Evolutionary conservation across 73 alveolate genomes (phyloP).

Genomic region (Symbiodinium natans): DNA sequence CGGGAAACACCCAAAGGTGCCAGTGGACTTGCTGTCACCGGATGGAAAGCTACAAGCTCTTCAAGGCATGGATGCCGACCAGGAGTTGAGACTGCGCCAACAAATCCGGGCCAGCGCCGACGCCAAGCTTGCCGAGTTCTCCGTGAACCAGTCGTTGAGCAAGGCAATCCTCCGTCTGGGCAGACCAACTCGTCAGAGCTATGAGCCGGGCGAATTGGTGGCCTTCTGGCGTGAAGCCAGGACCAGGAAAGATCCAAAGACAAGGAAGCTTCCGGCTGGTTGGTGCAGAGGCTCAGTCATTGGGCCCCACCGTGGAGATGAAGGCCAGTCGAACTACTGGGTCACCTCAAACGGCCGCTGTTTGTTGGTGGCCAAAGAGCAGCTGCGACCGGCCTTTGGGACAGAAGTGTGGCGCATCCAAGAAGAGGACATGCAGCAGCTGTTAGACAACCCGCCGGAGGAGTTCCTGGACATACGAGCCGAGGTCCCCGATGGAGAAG

Average conservation of each 20-base stretch:
- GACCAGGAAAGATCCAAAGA: constrained; percentile 21
- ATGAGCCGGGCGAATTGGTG: not conserved
- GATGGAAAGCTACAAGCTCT: not conserved
- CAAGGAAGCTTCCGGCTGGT: not conserved
- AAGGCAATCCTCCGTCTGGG: not conserved
- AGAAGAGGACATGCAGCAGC: not conserved
- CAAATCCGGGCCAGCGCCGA: not conserved
- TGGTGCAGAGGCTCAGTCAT: constrained; percentile 30
- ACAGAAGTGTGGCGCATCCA: constrained; percentile 7
- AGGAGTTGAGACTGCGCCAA: not conserved
- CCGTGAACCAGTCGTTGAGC: not conserved
- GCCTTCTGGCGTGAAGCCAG: constrained; percentile 42
- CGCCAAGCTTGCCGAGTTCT: not conserved
- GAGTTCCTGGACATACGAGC: not conserved
- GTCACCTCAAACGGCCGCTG: constrained; percentile 24
- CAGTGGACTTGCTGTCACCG: not conserved
- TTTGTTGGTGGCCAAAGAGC: constrained; percentile 32
- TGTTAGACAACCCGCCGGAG: not conserved
- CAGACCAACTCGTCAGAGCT: not conserved
- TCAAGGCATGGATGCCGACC: not conserved
- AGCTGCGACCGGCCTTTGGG: constrained; percentile 32
- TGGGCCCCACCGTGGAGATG: constrained; percentile 8
- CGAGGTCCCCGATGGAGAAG: not conserved
- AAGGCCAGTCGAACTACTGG: constrained; percentile 39
- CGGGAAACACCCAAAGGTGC: not conserved